A percentile compares a stretch with the other conserved stretches of the same genome.
phyloP scores from a whole-genome alignment of 495 filamentous ascomycete genomes.

The Cercophora samala region DNA sequence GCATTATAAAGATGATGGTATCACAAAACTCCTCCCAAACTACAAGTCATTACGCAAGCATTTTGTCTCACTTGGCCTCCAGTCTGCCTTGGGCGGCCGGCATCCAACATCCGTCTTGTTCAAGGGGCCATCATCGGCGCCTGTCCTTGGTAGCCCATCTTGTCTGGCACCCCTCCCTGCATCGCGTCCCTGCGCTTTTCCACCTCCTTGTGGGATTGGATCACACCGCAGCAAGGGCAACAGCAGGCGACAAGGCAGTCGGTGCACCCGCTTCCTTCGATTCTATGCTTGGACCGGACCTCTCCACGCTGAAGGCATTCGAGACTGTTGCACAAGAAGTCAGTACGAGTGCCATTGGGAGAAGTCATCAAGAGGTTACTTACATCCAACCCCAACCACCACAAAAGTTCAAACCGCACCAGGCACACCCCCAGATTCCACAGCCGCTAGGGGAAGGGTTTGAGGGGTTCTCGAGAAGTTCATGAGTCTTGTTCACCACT shows the following conservation, averaged over 20 bases:
- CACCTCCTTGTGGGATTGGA: constrained; percentile 40
- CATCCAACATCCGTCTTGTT: no score
- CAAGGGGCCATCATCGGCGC: constrained; percentile 12
- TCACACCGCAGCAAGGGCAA: constrained; percentile 50
- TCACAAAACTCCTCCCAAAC: no score
- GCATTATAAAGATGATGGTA: not conserved
- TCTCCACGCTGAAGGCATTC: constrained; percentile 52
- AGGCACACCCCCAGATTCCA: constrained; percentile 44
- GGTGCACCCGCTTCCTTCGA: constrained; percentile 50
- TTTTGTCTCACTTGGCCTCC: no score
- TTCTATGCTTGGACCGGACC: constrained; percentile 50
- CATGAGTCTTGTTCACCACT: constrained; percentile 45
- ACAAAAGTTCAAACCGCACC: constrained; percentile 24
- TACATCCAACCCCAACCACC: constrained; percentile 36
- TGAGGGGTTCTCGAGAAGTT: constrained; percentile 12
- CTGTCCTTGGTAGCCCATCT: constrained; percentile 33
- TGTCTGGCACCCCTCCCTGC: constrained; percentile 7
- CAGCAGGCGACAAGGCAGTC: constrained; percentile 54
- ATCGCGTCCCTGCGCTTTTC: constrained; percentile 28
- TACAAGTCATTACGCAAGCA: no score
- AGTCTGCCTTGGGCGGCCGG: no score
- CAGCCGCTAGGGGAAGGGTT: constrained; percentile 37
- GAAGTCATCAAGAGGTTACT: not conserved
- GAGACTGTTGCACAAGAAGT: constrained; percentile 19
- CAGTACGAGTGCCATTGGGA: not conserved